A percentile compares a stretch with the other conserved stretches of the same genome.
Conservation (phyloP, 441 rosid species). For the Aquilaria agallochum region DNA sequence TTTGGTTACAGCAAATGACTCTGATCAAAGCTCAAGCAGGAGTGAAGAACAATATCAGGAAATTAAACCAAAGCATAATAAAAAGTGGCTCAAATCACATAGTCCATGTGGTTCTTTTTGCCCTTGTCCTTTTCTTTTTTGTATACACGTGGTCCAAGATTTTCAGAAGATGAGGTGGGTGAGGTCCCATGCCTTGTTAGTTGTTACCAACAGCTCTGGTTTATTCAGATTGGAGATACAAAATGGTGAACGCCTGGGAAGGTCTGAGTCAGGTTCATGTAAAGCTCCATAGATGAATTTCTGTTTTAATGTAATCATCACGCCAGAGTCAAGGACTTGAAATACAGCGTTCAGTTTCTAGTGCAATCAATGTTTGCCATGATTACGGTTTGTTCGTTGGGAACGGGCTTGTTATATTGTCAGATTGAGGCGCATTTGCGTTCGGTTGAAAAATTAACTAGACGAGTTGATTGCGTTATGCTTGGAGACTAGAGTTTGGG, state of each 20-base stretch:
- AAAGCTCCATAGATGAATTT: neutral
- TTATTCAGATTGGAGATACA: too few relatives aligned
- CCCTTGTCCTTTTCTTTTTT: slow-evolving; percentile 59
- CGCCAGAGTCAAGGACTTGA: too few relatives aligned
- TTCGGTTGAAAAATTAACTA: too few relatives aligned
- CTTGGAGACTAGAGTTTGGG: too few relatives aligned
- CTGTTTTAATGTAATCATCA: neutral
- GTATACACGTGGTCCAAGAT: slow-evolving; percentile 76
- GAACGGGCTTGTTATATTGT: too few relatives aligned
- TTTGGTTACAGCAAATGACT: slow-evolving; percentile 72
- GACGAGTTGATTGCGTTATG: too few relatives aligned
- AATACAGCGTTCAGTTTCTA: too few relatives aligned
- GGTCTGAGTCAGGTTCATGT: neutral
- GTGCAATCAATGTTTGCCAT: too few relatives aligned
- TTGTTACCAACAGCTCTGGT: too few relatives aligned
- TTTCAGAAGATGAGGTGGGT: slow-evolving; percentile 54
- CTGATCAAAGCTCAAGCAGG: slow-evolving; percentile 93
- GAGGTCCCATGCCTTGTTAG: neutral
- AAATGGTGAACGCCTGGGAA: too few relatives aligned
- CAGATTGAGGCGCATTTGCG: too few relatives aligned
- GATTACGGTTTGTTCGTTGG: too few relatives aligned
- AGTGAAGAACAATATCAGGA: slow-evolving; percentile 91
- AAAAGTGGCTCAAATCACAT: slow-evolving; percentile 68
- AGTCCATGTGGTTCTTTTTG: slow-evolving; percentile 77
- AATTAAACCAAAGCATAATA: slow-evolving; percentile 73